Evolutionary conservation across 2,329 filamentous ascomycete genomes (phyloP).

Genomic region (Aspergillus latus): DNA sequence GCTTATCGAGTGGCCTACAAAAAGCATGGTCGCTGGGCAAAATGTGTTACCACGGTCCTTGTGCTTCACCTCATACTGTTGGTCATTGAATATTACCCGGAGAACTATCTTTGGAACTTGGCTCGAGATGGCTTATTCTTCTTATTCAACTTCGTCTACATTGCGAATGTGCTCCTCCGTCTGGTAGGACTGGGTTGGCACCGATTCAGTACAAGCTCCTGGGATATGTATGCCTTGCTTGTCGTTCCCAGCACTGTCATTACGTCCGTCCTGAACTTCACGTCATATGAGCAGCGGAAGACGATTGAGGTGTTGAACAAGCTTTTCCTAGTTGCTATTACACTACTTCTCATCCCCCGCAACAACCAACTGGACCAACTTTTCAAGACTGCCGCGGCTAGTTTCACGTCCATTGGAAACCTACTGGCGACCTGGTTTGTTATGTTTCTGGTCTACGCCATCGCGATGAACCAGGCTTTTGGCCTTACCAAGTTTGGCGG

Average conservation of each 20-base stretch:
- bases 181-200: constrained; percentile 88
- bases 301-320: constrained; percentile 85
- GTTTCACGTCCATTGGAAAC: constrained; percentile 85
- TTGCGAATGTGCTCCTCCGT: constrained; percentile 77
- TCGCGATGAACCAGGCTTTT: constrained; percentile 93
- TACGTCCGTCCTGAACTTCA: constrained; percentile 75
- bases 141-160: constrained; percentile 75
- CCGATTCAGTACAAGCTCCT: constrained; percentile 86
- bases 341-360: constrained; percentile 85
- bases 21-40: constrained; percentile 91
- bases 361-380: constrained; percentile 97
- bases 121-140: constrained; percentile 77
- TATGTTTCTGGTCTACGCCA: constrained; percentile 92
- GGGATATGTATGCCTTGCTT: constrained; percentile 87
- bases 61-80: constrained; percentile 81
- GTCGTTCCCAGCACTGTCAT: constrained; percentile 76
- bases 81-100: constrained; percentile 79
- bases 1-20: constrained; percentile 92
- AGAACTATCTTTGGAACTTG: constrained; percentile 68
- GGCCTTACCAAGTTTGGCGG: constrained; percentile 84
- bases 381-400: constrained; percentile 97
- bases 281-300: constrained; percentile 50
- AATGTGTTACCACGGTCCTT: constrained; percentile 73
- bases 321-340: constrained; percentile 85
- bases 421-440: constrained; percentile 96